A percentile compares a stretch with the other conserved stretches of the same genome.
Conservation (phyloP, 2,329 filamentous ascomycete species). For the Chrysoporthe cubensis region DNA sequence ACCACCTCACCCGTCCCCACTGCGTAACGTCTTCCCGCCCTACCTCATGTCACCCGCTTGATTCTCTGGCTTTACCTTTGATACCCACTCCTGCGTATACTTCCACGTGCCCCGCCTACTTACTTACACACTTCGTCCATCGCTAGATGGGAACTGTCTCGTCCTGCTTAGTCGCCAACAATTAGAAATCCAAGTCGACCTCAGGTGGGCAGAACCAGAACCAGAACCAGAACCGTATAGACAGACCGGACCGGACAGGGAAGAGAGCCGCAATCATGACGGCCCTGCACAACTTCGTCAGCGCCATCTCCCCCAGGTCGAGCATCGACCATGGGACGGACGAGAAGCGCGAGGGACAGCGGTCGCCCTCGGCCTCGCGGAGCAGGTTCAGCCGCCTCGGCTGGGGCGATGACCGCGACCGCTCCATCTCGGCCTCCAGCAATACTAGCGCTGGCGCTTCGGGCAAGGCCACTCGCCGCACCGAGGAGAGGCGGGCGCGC, state of each 20-base stretch:
- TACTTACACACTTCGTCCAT: not conserved
- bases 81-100: constrained; percentile 8
- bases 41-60: not conserved
- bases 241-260: not conserved
- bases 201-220: not conserved
- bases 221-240: not conserved
- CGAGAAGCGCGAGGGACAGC: constrained; percentile 1
- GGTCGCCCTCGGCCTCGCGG: constrained; percentile 11
- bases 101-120: not conserved
- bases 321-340: constrained; percentile 20
- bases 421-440: constrained; percentile 16
- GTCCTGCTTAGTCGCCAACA: not conserved
- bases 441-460: constrained; percentile 16
- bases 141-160: not conserved
- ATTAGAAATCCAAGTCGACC: not conserved
- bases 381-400: constrained; percentile 15
- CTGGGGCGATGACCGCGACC: constrained; percentile 5
- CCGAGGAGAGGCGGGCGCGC: constrained; percentile 39
- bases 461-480: constrained; percentile 23
- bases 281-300: constrained; percentile 28
- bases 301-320: constrained; percentile 28
- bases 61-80: not conserved
- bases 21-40: not conserved
- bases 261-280: constrained; percentile 18
- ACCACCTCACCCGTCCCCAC: not conserved